Evolutionary conservation across 148 eudicot genomes (phyloP).

Genomic region (Dysphania ambrosioides): DNA sequence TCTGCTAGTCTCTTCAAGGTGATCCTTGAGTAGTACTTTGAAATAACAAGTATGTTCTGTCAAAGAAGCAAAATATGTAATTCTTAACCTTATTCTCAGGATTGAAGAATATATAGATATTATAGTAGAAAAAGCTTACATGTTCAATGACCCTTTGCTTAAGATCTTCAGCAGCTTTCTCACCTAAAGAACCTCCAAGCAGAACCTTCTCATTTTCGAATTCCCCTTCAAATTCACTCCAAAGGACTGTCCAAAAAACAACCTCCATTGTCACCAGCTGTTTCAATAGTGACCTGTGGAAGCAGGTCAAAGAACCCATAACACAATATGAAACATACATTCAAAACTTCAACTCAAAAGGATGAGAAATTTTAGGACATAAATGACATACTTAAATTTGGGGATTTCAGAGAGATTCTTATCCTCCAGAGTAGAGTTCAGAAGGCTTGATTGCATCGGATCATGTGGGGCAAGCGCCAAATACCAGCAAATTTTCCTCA

Average conservation of each 20-base stretch:
- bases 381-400: conserved; percentile 53
- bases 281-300: conserved; percentile 62
- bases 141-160: conserved; percentile 89
- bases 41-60: conserved; percentile 91
- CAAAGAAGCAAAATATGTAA: conserved; percentile 6
- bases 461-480: conserved; percentile 77
- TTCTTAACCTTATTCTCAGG: background rate
- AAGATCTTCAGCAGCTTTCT: conserved; percentile 91
- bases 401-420: conserved; percentile 81
- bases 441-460: conserved; percentile 95
- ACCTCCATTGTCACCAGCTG: conserved; percentile 96
- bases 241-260: conserved; percentile 77
- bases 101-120: background rate
- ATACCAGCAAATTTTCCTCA: conserved; percentile 94
- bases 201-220: conserved; percentile 79
- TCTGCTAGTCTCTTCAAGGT: conserved; percentile 81
- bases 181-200: conserved; percentile 85
- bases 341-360: background rate
- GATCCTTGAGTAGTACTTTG: conserved; percentile 81
- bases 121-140: conserved; percentile 40
- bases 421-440: conserved; percentile 82
- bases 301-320: conserved; percentile 13
- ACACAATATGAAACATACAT: background rate
- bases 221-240: conserved; percentile 77
- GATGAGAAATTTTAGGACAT: background rate